These are phyloP conservation scores for Penicillium sp. DNA, from an alignment of 2,329 filamentous ascomycete genomes.

Conservation along the genomic window DNA sequence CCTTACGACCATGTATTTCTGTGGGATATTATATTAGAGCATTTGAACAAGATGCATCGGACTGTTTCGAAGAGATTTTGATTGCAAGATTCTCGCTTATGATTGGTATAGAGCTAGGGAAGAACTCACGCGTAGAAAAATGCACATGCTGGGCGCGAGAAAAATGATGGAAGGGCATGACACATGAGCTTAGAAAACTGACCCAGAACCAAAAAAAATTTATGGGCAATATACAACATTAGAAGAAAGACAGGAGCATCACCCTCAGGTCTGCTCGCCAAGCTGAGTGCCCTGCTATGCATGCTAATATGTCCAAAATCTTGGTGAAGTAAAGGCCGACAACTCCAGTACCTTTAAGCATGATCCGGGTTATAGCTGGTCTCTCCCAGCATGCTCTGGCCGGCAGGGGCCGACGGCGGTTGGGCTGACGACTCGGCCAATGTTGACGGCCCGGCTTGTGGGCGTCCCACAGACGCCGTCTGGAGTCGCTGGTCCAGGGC, in stretches of 20 bases:
- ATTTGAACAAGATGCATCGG: neutral
- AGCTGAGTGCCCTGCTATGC: neutral
- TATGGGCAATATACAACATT: constrained; percentile 13
- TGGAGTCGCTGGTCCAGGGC: constrained; percentile 89
- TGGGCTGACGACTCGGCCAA: constrained; percentile 33
- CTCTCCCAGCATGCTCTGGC: constrained; percentile 62
- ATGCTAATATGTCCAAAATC: constrained; percentile 4
- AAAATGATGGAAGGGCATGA: neutral
- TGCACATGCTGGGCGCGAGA: neutral
- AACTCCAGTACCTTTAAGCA: constrained; percentile 24
- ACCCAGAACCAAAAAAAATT: constrained; percentile 2
- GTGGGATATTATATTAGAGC: constrained; percentile 10
- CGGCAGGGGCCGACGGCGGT: constrained; percentile 50
- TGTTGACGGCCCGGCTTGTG: constrained; percentile 38
- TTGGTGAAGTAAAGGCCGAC: neutral
- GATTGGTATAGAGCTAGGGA: constrained; percentile 11
- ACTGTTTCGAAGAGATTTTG: neutral
- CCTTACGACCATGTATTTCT: constrained; percentile 23
- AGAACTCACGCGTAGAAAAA: neutral
- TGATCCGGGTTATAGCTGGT: constrained; percentile 69
- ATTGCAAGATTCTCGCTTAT: neutral
- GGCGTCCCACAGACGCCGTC: constrained; percentile 65
- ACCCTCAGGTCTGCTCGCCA: neutral
- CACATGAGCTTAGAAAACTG: neutral
- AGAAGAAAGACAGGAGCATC: constrained; percentile 2